Evolutionary conservation across 2,329 filamentous ascomycete species (phyloP), one percentile per base, ranked within the genome.

Genomic region (Calonectria leucothoes): DNA sequence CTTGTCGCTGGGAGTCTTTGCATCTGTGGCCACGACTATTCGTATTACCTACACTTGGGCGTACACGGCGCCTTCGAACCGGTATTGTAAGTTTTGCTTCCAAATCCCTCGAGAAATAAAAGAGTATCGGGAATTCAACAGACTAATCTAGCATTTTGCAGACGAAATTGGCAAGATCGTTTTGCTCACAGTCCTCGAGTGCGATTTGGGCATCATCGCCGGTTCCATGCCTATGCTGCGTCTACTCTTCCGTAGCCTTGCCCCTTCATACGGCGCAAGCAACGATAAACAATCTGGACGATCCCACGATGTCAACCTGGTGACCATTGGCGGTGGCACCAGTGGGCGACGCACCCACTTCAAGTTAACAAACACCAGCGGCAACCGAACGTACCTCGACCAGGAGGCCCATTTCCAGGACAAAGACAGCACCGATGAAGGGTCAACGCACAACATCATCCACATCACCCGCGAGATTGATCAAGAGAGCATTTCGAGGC

Each of bases 161-260:
- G 78, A 74, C 67, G 37, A 65, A 17, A 71, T 79, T 27, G 78
- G 73, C 14, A 75, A 78, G 35, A 78, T 80, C 29, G 72, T 80
- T 33, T 12, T 81, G 5, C 73, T 75, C 42, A 81, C 79, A 4
- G 74, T 81, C 4, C 59, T 80, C 52, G 78, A 81, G 39, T 80
- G 78, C 55, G 73, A 75, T 37, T 37, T 81, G 25, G 78, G 78
- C 17, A 79, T 81, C 70, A 77, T 80, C 33, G 74, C 76, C 15
- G 79, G 79, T 14, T 80, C 74, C 20, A 72, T 81, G 52, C 77
- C 79, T 10, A 79, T 79, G 76, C 69, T 81, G 14, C 78, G 78
- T 4, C 66, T 66, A 6, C 73, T 79, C 29, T 72, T 81, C 66
- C 67, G 64, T 12, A 70, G 66, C n/a, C 45, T 75, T 29, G 12